These are phyloP conservation scores for Basidiobolus heterosporus DNA, from an alignment of 371 early-diverging fungal species.

Conservation along the genomic window DNA sequence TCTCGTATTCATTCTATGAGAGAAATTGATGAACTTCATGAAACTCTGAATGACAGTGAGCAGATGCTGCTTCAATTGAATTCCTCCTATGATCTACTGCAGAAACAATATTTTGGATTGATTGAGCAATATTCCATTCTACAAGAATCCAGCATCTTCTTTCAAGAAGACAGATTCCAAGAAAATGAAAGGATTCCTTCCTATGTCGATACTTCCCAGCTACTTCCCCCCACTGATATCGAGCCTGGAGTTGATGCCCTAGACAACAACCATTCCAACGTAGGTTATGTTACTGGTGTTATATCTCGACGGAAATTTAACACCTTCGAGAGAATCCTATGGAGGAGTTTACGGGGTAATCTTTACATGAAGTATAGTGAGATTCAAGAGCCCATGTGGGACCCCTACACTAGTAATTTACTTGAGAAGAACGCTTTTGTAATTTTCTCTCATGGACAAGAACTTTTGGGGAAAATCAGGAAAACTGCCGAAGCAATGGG, in stretches of 20 bases:
- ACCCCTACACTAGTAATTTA: conserved; percentile 63
- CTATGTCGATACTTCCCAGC: conserved; percentile 37
- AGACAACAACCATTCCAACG: conserved; percentile 20
- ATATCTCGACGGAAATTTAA: conserved; percentile 65
- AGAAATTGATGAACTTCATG: conserved; percentile 89
- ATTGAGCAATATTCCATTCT: conserved; percentile 82
- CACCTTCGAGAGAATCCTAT: conserved; percentile 88
- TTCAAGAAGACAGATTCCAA: conserved; percentile 37
- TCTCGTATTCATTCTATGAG: conserved; percentile 65
- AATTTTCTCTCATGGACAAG: conserved; percentile 90
- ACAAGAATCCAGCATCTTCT: conserved; percentile 66
- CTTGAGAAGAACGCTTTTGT: conserved; percentile 89
- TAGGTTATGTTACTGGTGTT: conserved; percentile 75
- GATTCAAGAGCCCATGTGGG: conserved; percentile 77
- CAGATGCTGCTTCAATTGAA: conserved; percentile 71
- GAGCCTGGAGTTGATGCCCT: conserved; percentile 22
- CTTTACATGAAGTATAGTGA: conserved; percentile 90
- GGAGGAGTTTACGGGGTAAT: conserved; percentile 94
- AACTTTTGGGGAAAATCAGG: conserved; percentile 71
- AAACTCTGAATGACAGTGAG: conserved; percentile 63
- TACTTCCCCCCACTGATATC: conserved; percentile 36
- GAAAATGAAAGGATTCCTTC: conserved; percentile 28
- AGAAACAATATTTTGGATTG: conserved; percentile 68
- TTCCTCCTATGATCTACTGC: conserved; percentile 64
- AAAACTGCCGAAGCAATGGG: conserved; percentile 91